phyloP scores from a whole-genome alignment of 768 basidiomycete species.

The Pulveroboletus ravenelii region DNA sequence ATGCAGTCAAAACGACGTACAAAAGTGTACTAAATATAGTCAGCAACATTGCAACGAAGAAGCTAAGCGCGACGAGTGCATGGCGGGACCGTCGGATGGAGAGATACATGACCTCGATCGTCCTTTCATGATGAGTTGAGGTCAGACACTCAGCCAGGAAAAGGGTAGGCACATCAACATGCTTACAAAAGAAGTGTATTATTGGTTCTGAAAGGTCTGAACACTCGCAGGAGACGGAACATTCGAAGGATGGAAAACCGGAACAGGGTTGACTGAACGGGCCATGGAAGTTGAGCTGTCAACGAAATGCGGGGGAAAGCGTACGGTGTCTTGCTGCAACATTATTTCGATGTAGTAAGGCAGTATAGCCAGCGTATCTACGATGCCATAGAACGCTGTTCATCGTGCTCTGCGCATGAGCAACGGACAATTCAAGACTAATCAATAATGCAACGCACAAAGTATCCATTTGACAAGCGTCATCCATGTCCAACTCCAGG shows the following conservation, averaged over 20 bases:
- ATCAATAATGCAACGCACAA: conserved; percentile 41
- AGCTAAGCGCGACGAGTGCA: conserved; percentile 79
- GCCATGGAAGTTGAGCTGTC: background rate
- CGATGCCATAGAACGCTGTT: conserved; percentile 76
- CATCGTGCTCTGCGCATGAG: background rate
- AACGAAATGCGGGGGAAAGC: conserved; percentile 21
- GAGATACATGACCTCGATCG: conserved; percentile 91
- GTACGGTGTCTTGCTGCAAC: conserved; percentile 78
- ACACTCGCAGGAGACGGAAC: conserved; percentile 84
- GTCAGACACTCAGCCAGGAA: background rate
- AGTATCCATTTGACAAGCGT: conserved; percentile 59
- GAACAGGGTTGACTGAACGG: conserved; percentile 69
- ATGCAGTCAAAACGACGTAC: conserved; percentile 35
- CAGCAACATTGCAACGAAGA: conserved; percentile 85
- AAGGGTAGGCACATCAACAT: background rate
- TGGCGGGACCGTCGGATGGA: conserved; percentile 82
- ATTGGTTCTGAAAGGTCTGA: conserved; percentile 83
- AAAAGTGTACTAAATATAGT: conserved; percentile 84
- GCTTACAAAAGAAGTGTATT: conserved; percentile 77
- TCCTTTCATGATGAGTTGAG: conserved; percentile 38
- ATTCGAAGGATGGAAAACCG: conserved; percentile 88
- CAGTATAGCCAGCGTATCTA: conserved; percentile 79
- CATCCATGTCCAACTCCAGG: conserved; percentile 69
- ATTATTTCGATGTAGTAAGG: conserved; percentile 89
- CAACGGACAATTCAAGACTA: background rate